Base-by-base conservation (phyloP, 2,329 filamentous ascomycete genomes). In the Teratosphaeria destructans region DNA sequence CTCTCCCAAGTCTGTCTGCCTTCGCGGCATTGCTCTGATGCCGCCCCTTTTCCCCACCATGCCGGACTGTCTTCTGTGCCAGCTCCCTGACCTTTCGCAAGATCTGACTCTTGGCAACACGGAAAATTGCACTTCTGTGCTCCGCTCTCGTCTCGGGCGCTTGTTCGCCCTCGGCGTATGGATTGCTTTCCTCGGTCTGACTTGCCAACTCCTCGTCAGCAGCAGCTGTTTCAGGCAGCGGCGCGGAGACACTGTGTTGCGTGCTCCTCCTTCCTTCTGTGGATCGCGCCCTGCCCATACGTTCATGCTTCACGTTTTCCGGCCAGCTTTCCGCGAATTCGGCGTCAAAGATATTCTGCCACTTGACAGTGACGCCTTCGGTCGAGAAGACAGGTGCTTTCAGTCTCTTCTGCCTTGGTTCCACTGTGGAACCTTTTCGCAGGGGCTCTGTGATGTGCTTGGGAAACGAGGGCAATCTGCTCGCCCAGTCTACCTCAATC, bases 291-390 rank as follows among this genome's bases (percentile, higher is more conserved):
- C 68, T 60, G 57, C 69, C 70, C 64, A 73, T 68, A 10, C 58
- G 61, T 47, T 65, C 63, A 57, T 74, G 73, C 29, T 62, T 32
- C 16, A 75, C 68, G 2, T 56, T 62, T 7, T 59, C 55, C 3
- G 73, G 73, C 73, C 73, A 75, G 16, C 56, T 57, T 32, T 66
- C 64, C 7, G 72, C 73, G 59, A 65, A 73, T 54, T 74, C 71
- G n/a, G 70, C 68, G 61, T 75, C 73, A n/a, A 73, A 61, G 1
- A 68, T 59, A 62, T 75, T 69, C n/a, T 66, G 63, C 73, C 73
- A 75, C 55, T 68, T 62, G 55, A 75, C 64, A 7, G 57, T 66
- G 10, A 73, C 64, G 54, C 70, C 70, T 49, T 70, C 61, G 29
- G 62, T 60, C 32, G 61, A 63, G 61, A 67, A 70, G 26, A 64